phyloP scores from a whole-genome alignment of 2,329 filamentous ascomycete species.

The Canariomyces notabilis region DNA sequence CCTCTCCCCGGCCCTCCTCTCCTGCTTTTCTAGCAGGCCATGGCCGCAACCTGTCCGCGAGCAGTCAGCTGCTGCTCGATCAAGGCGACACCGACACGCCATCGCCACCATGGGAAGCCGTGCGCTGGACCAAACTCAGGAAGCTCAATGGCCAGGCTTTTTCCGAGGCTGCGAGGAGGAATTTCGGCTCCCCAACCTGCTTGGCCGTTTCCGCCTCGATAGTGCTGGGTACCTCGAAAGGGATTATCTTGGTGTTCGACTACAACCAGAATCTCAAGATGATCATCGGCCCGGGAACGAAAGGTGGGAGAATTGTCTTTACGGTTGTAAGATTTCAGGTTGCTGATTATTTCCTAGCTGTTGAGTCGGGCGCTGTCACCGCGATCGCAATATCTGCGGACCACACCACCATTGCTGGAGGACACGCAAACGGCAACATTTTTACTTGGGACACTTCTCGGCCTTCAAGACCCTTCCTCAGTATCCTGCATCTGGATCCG shows the following conservation, averaged over 20 bases:
- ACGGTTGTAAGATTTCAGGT: constrained; percentile 21
- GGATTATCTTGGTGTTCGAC: constrained; percentile 92
- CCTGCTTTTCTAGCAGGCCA: constrained; percentile 72
- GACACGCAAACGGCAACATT: constrained; percentile 84
- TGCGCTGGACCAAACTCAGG: constrained; percentile 89
- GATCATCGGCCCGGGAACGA: constrained; percentile 89
- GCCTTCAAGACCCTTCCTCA: constrained; percentile 80
- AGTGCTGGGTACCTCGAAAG: constrained; percentile 87
- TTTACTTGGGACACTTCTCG: constrained; percentile 93
- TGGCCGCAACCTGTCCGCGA: constrained; percentile 75
- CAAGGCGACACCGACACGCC: constrained; percentile 62
- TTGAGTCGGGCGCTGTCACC: constrained; percentile 85
- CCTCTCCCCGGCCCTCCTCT: constrained; percentile 66
- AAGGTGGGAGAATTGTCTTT: constrained; percentile 64
- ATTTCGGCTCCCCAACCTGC: constrained; percentile 88
- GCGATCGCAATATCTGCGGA: constrained; percentile 88
- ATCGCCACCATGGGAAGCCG: constrained; percentile 89
- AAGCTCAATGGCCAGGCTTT: constrained; percentile 88
- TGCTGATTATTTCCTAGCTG: constrained; percentile 49
- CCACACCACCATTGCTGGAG: constrained; percentile 83
- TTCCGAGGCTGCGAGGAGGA: constrained; percentile 85
- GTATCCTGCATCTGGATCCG: constrained; percentile 72
- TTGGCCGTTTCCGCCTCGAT: constrained; percentile 83
- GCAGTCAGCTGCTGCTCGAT: constrained; percentile 62
- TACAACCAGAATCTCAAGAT: constrained; percentile 93